phyloP scores from a whole-genome alignment of 73 alveolate genomes.

The Paraurostyla sp. region DNA sequence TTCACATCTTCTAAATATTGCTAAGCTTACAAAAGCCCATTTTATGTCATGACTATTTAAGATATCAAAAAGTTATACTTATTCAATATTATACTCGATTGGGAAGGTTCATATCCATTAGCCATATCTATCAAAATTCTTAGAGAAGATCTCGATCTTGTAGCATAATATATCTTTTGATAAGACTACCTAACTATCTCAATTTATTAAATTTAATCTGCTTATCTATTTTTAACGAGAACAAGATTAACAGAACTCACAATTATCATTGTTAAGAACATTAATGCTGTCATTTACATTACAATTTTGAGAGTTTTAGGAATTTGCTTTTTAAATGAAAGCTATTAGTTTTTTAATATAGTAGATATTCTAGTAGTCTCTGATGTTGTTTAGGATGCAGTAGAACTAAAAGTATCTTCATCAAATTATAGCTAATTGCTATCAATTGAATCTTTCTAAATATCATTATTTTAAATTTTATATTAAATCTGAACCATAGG shows the following conservation, averaged over 20 bases:
- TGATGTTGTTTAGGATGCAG: neutral
- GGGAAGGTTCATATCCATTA: neutral
- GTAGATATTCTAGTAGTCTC: neutral
- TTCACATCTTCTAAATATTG: neutral
- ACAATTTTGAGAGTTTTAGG: neutral
- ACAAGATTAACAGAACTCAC: neutral
- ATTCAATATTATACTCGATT: neutral
- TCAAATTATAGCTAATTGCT: neutral
- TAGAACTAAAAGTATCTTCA: neutral
- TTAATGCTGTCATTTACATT: neutral
- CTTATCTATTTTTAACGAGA: neutral
- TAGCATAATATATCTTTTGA: neutral
- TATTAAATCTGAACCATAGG: too few species aligned
- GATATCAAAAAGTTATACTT: neutral
- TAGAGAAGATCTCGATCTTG: neutral
- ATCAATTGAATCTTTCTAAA: too few species aligned
- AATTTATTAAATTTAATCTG: neutral
- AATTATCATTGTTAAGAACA: neutral
- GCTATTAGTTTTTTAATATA: neutral
- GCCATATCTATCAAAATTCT: conserved; percentile 18
- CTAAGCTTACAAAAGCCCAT: neutral
- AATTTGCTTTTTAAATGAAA: neutral
- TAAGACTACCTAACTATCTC: neutral
- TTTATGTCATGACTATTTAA: neutral
- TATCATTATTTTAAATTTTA: too few species aligned